Base-by-base conservation (phyloP, 345 rosid genomes). In the Bruguiera sexangula region DNA sequence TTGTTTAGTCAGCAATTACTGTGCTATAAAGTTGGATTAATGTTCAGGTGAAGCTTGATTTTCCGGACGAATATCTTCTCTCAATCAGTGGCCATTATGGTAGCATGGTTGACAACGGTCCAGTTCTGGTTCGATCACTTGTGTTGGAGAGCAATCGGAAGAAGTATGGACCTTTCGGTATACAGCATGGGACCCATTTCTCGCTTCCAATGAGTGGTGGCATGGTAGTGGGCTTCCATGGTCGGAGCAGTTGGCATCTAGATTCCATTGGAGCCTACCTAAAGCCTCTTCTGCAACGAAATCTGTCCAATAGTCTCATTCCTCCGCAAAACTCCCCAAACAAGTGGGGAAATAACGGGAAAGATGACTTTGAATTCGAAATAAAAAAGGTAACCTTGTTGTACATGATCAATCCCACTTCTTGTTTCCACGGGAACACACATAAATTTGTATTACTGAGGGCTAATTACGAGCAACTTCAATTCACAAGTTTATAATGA, bases 201-300 rank as follows among this genome's bases (percentile, higher is more conserved):
- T 75, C 79, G 11, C 26, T 72, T 9, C 79, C 75, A 30, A 30
- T 54, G 59, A 29, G 37, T 51, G 77, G 72, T 19, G 77, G 74
- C 63, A 72, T 32, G 52, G 66, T 79, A 13, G 77, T 72, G 1
- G 79, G 82, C 19, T 79, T 79, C 67, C 75, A 75, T 72, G 77
- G 82, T 22, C 69, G 75, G 4, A 72, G 79, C 65, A 69, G 77
- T 6, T 72, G 79, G 79, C 36, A 51, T 19, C 79, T 79, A 3
- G 69, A 79, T 30, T 68, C 79, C 6, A 69, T 79, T 32, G 77
- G 82, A 10, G 71, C 65, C 29, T 63, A 69, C 60, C 29, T 79
- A 30, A 75, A 64, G 68, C 76, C 76, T 63, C 65, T 67, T 30
- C 27, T 63, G 48, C 70, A n/a, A 26, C 57, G 19, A 56, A 70